These are phyloP conservation scores for Naganishia antarctica DNA, from an alignment of 768 basidiomycete genomes.

Conservation along the genomic window DNA sequence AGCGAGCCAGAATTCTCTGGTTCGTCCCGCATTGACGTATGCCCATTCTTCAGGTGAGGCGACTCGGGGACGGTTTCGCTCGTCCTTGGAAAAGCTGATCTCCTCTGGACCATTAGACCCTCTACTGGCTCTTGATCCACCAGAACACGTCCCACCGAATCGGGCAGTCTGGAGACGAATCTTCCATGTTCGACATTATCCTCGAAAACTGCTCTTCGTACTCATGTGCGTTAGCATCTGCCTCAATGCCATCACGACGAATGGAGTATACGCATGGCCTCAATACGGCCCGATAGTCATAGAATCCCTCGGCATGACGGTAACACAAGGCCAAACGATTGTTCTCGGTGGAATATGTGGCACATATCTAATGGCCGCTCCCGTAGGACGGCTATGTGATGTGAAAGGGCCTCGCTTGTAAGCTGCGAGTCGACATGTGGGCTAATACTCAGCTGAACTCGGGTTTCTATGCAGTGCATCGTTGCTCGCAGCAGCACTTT, in stretches of 20 bases:
- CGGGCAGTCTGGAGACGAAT: conserved; percentile 12
- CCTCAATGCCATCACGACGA: conserved; percentile 42
- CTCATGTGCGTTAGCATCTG: conserved; percentile 41
- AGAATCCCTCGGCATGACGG: conserved; percentile 36
- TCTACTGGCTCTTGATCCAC: conserved; percentile 16
- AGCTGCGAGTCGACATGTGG: conserved; percentile 12
- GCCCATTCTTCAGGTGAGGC: conserved; percentile 16
- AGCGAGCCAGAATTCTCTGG: not conserved
- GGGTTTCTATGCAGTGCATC: conserved; percentile 33
- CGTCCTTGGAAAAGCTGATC: too few species aligned
- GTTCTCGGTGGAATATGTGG: conserved; percentile 47
- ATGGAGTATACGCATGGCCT: conserved; percentile 50
- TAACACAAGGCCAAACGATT: conserved; percentile 42
- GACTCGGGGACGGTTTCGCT: too few species aligned
- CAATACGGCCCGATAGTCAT: conserved; percentile 47
- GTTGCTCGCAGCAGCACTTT: conserved; percentile 37
- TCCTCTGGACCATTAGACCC: conserved; percentile 22
- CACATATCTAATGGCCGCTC: conserved; percentile 47
- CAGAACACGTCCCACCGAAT: conserved; percentile 20
- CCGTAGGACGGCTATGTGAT: conserved; percentile 44
- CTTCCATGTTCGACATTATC: conserved; percentile 23
- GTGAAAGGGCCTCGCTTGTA: conserved; percentile 45
- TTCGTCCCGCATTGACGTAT: conserved; percentile 11
- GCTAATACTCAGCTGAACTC: conserved; percentile 18
- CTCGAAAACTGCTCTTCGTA: conserved; percentile 21